Base-by-base conservation (phyloP, 108 stramenopile species). In the Nitzschia inconspicua region DNA sequence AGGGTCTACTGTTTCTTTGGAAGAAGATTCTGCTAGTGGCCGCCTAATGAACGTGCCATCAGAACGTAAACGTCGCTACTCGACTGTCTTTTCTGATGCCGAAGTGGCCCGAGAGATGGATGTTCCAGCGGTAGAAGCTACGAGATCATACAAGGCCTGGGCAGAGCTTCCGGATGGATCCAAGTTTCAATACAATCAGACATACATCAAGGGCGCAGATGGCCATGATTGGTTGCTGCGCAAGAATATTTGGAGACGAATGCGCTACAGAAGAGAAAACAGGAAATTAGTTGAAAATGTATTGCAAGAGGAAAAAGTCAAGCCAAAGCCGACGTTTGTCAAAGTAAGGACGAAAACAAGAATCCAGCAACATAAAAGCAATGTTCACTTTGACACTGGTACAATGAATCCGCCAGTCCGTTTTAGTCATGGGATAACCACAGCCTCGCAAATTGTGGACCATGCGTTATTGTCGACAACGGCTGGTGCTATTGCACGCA, bases 221-320 rank as follows among this genome's bases (percentile, higher is more conserved):
- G 79, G 70, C n/a, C 85, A 90, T 50, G 93, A 94, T 73, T 91
- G 89, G 89, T 53, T 89, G 30, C 58, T 94, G 18, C 71, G 69
- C 39, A 94, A 94, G 70, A 94, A 91, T 61, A 94, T 94, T 47
- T 94, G 93, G 93, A 64, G 93, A 19, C 66, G 93, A 34, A 94
- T 94, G 93, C 64, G 93, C 2, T 94, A 94, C 62, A 76, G 93
- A 35, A 57, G 93, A 34, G 87, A 89, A 73, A 94, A 90, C 63
- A 84, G 83, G 36, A 68, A 71, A 44, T 77, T 85, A 73, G 85
- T 93, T 32, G 50, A 51, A 41, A 59, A 63, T 19, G 66, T 66
- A 56, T 68, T 46, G 29, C 29, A 32, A 36, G 35, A 35, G 53
- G 53, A 54, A 36, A 32, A 19, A 31, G 14, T 26, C 39, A 30